Evolutionary conservation across 1,284 basidiomycete species (phyloP), one percentile per base, ranked within the genome.

Genomic region (Coniophora puteana): DNA sequence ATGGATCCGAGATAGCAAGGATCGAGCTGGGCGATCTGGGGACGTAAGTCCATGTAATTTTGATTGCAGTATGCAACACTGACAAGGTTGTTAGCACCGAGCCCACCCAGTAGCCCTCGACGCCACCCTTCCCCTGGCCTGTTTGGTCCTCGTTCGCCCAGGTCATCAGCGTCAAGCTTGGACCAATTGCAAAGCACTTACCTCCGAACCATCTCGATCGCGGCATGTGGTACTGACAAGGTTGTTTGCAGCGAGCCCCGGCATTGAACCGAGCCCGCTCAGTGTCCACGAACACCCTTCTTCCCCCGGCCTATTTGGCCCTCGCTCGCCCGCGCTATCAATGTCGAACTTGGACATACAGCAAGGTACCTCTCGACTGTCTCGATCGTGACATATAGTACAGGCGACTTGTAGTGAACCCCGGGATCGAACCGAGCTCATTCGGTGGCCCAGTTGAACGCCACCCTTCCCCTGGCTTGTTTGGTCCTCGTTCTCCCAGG

Each of bases 401-500:
- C 38, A n/a, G 22, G 23, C 33, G 40, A 37, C 41, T 42, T 25
- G 38, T 50, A 77, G 78, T 79, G 22, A 67, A 78, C 53, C 69
- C 70, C 8, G 52, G 48, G 17, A 54, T 68, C 33, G 66, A 55
- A 5, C 74, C 78, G 4, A 76, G 74, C 8, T 72, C 79, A 18
- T 67, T 70, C 13, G n/a, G n/a, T n/a, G 71, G 71, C 62, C 76
- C 12, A 74, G 67, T 14, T 56, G 80, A 8, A 62, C 78, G 68
- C 13, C 59, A 62, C 41, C 62, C 65, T 30, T 76, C 73, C 47
- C 79, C 78, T 30, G 81, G 80, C 21, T 57, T 84, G 50, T 84
- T 84, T 49, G 81, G 82, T 20, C 80, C 82, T 40, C 66, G 78
- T 33, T 72, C 78, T n/a, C n/a, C n/a, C n/a, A n/a, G n/a, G n/a